Evolutionary conservation across 108 stramenopile genomes (phyloP).

Genomic region (Pseudonitzschia pungens): DNA sequence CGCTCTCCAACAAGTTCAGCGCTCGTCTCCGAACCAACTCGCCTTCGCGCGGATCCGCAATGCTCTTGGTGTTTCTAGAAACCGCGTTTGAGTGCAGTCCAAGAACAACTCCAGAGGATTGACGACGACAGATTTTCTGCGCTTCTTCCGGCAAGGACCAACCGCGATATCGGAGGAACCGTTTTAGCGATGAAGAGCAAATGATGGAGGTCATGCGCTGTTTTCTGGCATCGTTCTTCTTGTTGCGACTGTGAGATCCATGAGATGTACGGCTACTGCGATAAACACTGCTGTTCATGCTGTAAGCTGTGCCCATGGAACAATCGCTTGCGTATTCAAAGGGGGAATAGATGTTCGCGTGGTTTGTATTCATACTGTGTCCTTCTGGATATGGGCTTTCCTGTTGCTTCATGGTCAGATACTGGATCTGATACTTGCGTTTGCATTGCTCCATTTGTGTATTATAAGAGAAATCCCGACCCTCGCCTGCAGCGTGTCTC

Average conservation of each 20-base stretch:
- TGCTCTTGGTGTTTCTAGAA: too few relatives aligned
- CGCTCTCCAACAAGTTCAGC: constrained; percentile 32
- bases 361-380: background rate
- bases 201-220: background rate
- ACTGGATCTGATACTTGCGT: too few relatives aligned
- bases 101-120: too few relatives aligned
- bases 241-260: too few relatives aligned
- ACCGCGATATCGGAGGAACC: background rate
- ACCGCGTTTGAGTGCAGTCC: too few relatives aligned
- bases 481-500: too few relatives aligned
- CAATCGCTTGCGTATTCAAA: background rate
- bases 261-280: too few relatives aligned
- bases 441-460: too few relatives aligned
- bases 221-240: background rate
- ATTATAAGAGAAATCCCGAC: too few relatives aligned
- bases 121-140: too few relatives aligned
- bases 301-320: background rate
- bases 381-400: background rate
- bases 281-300: background rate
- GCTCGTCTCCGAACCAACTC: constrained; percentile 18
- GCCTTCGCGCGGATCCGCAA: background rate
- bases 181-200: background rate
- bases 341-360: background rate
- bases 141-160: constrained; percentile 7
- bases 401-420: background rate